These are phyloP conservation scores for Opeltia flavorubescens DNA, from an alignment of 495 filamentous ascomycete species.

Conservation along the genomic window DNA sequence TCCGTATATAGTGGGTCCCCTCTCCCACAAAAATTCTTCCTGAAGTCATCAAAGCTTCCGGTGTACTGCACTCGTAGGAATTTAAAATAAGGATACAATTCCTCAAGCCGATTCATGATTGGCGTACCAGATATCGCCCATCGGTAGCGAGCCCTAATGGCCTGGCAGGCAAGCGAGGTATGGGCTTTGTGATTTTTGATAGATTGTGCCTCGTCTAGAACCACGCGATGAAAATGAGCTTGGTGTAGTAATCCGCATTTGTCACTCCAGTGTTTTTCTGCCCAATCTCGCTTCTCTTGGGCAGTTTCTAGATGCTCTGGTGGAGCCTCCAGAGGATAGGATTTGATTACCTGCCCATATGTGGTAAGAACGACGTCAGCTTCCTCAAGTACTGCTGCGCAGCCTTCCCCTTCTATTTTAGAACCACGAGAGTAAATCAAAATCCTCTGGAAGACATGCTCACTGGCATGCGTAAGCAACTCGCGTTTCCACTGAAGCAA, in stretches of 20 bases:
- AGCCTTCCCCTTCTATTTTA: slow-evolving; percentile 6
- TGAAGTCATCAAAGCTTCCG: slow-evolving; percentile 29
- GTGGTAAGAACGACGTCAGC: slow-evolving; percentile 16
- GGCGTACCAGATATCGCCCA: slow-evolving; percentile 54
- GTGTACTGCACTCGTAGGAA: slow-evolving; percentile 38
- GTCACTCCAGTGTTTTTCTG: slow-evolving; percentile 20
- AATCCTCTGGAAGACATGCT: slow-evolving; percentile 8
- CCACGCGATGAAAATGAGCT: slow-evolving; percentile 37
- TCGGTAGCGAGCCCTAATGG: slow-evolving; percentile 34
- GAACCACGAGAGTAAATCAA: slow-evolving; percentile 10
- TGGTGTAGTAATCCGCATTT: slow-evolving; percentile 31
- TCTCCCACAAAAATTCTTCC: slow-evolving; percentile 31
- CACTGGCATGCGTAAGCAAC: slow-evolving; percentile 24
- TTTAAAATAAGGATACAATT: slow-evolving; percentile 47
- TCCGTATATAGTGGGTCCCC: slow-evolving; percentile 18
- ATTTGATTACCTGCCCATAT: slow-evolving; percentile 37
- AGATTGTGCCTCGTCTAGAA: slow-evolving; percentile 46
- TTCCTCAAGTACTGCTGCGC: slow-evolving; percentile 8
- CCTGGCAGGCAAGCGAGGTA: slow-evolving; percentile 39
- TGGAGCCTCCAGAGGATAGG: slow-evolving; percentile 28
- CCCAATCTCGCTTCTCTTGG: slow-evolving; percentile 23
- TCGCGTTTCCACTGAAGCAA: slow-evolving; percentile 30
- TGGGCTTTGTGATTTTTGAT: slow-evolving; percentile 44
- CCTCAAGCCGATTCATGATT: slow-evolving; percentile 33
- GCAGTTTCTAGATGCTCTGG: slow-evolving; percentile 17